Evolutionary conservation across 2,329 filamentous ascomycete species (phyloP).

Genomic region (Arthroderma sp.): DNA sequence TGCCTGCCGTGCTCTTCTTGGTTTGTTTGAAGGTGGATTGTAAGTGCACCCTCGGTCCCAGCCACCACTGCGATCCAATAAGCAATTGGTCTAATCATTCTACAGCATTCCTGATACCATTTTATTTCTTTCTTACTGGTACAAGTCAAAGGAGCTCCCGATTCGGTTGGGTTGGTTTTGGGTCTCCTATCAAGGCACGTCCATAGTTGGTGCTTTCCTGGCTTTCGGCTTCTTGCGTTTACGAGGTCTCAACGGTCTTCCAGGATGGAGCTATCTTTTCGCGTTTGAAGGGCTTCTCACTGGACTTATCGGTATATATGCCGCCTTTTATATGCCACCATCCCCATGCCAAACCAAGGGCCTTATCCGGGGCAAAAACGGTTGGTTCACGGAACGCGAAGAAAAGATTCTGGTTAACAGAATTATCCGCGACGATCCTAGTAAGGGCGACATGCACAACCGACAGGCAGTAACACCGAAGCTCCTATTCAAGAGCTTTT

Average conservation of each 20-base stretch:
- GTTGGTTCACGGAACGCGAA: slow-evolving; percentile 55
- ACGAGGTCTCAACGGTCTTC: slow-evolving; percentile 20
- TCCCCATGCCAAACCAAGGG: slow-evolving; percentile 54
- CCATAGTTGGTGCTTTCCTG: slow-evolving; percentile 35
- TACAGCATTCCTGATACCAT: slow-evolving; percentile 30
- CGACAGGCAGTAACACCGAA: slow-evolving; percentile 37
- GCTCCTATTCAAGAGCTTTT: slow-evolving; percentile 38
- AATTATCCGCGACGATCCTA: slow-evolving; percentile 42
- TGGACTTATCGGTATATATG: slow-evolving; percentile 41
- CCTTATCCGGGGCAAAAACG: slow-evolving; percentile 45
- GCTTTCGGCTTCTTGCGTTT: slow-evolving; percentile 33
- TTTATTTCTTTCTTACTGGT: slow-evolving; percentile 59
- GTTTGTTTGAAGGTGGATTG: slow-evolving; percentile 42
- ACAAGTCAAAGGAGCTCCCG: slow-evolving; percentile 57
- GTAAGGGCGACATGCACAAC: slow-evolving; percentile 50
- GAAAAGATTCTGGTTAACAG: slow-evolving; percentile 59
- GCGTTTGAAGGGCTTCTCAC: slow-evolving; percentile 36
- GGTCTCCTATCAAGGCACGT: slow-evolving; percentile 44
- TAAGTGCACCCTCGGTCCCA: slow-evolving; percentile 36
- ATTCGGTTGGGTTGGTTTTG: slow-evolving; percentile 57
- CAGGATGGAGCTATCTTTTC: slow-evolving; percentile 34
- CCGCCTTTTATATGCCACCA: slow-evolving; percentile 47
- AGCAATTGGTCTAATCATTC: neutral
- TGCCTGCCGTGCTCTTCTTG: slow-evolving; percentile 34
- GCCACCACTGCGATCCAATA: neutral